phyloP scores from a whole-genome alignment of 2,329 filamentous ascomycete genomes.

The Parastagonospora nodorum region DNA sequence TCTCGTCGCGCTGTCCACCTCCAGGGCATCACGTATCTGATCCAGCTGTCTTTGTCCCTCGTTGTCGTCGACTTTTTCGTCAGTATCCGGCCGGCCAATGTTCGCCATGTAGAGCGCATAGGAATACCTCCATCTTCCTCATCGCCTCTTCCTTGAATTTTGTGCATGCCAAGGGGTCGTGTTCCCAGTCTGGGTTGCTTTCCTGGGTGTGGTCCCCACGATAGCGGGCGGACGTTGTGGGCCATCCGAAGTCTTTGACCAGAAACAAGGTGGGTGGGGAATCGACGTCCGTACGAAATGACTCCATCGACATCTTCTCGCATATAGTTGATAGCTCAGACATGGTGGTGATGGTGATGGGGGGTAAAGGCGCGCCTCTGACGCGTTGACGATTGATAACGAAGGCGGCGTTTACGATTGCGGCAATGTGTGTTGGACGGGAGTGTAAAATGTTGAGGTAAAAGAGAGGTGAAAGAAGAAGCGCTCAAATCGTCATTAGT shows the following conservation, averaged over 20 bases:
- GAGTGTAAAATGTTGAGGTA: background rate
- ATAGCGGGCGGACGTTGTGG: conserved; percentile 26
- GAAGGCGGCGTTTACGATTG: background rate
- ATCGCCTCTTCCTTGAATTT: conserved; percentile 26
- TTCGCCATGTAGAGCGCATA: conserved; percentile 32
- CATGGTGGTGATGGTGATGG: conserved; percentile 7
- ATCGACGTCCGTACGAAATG: background rate
- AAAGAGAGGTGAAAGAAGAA: background rate
- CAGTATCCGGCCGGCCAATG: conserved; percentile 1
- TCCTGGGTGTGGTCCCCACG: conserved; percentile 32
- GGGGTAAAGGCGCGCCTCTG: conserved; percentile 4
- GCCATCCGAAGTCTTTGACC: conserved; percentile 32
- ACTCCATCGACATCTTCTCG: conserved; percentile 15
- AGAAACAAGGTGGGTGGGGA: conserved; percentile 12
- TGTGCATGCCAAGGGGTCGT: conserved; percentile 28
- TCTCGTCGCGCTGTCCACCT: conserved; percentile 2
- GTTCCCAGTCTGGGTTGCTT: conserved; percentile 32
- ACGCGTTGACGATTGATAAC: conserved; percentile 1
- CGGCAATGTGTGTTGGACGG: background rate
- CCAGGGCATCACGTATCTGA: conserved; percentile 22
- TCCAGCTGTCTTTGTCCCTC: conserved; percentile 23
- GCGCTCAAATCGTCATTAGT: background rate
- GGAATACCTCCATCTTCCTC: conserved; percentile 28
- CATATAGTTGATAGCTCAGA: conserved; percentile 16
- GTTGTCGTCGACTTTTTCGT: background rate